phyloP scores from a whole-genome alignment of 2,329 filamentous ascomycete genomes.

The Colletotrichum paranaense region DNA sequence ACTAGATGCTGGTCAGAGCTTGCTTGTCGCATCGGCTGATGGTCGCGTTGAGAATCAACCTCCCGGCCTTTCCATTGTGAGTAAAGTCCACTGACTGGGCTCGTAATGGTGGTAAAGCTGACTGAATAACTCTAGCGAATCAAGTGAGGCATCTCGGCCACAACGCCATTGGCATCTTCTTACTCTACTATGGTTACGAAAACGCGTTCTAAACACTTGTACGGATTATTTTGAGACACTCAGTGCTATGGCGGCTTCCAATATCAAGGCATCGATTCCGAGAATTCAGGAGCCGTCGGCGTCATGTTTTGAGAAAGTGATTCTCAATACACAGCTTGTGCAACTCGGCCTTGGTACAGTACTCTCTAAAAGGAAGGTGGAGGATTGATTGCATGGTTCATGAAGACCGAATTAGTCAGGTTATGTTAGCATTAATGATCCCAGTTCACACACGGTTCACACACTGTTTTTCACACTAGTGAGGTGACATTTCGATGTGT shows the following conservation, averaged over 20 bases:
- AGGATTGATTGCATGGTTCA: background rate
- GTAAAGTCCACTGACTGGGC: background rate
- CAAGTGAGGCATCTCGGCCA: constrained; percentile 1
- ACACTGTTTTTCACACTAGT: background rate
- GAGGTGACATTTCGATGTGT: background rate
- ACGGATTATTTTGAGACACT: constrained; percentile 5
- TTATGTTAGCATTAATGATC: constrained; percentile 1
- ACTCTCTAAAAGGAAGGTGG: background rate
- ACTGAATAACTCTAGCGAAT: constrained; percentile 2
- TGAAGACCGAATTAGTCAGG: constrained; percentile 4
- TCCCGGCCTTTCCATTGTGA: constrained; percentile 39
- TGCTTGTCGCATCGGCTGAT: constrained; percentile 40
- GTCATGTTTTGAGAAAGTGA: background rate
- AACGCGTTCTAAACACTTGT: constrained; percentile 15
- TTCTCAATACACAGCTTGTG: constrained; percentile 3
- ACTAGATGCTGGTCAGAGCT: constrained; percentile 29
- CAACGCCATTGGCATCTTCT: background rate
- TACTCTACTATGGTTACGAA: constrained; percentile 20
- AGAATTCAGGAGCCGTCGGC: background rate
- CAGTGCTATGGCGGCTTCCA: background rate
- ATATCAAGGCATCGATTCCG: constrained; percentile 9
- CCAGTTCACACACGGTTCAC: background rate
- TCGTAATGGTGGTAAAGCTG: background rate
- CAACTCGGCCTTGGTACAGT: background rate
- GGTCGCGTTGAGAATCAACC: constrained; percentile 59